phyloP scores from a whole-genome alignment of 2,329 filamentous ascomycete species.

The Monosporascus sp. region DNA sequence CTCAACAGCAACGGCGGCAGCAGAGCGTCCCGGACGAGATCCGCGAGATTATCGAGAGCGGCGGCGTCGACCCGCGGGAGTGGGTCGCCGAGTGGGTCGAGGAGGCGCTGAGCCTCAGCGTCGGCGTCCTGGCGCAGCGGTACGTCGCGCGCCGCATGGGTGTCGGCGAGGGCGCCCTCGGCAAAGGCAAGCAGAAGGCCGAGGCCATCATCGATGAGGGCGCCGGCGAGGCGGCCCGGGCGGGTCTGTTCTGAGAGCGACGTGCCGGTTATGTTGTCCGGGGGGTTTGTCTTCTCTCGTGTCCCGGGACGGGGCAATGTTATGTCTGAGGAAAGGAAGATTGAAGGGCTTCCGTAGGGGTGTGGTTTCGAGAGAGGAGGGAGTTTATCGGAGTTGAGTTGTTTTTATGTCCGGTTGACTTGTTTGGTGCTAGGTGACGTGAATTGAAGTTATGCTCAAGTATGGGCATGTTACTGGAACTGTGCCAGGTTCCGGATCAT shows the following conservation, averaged over 20 bases:
- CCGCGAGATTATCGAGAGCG: conserved; percentile 69
- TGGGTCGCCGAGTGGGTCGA: conserved; percentile 99
- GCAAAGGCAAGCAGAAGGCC: conserved; percentile 55
- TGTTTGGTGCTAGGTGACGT: too few species aligned
- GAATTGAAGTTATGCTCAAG: too few species aligned
- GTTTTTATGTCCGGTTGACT: too few species aligned
- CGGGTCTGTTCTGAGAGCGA: conserved; percentile 42
- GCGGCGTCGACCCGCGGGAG: conserved; percentile 82
- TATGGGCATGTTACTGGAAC: too few species aligned
- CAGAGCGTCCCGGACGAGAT: conserved; percentile 73
- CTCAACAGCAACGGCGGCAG: conserved; percentile 9
- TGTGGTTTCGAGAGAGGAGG: too few species aligned
- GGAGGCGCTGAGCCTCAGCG: conserved; percentile 69
- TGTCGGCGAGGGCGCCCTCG: conserved; percentile 72
- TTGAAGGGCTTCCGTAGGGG: too few species aligned
- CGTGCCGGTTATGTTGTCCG: neutral
- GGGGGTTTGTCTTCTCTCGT: too few species aligned
- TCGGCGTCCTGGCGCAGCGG: conserved; percentile 85
- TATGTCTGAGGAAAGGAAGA: too few species aligned
- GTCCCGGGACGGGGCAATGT: too few species aligned
- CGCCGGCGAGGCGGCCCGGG: conserved; percentile 54
- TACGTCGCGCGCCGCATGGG: conserved; percentile 96
- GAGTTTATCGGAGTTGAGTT: too few species aligned
- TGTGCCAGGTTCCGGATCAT: too few species aligned
- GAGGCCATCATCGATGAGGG: conserved; percentile 52